Conservation (phyloP, 306 rosid genomes). For the Vigna hirtella region DNA sequence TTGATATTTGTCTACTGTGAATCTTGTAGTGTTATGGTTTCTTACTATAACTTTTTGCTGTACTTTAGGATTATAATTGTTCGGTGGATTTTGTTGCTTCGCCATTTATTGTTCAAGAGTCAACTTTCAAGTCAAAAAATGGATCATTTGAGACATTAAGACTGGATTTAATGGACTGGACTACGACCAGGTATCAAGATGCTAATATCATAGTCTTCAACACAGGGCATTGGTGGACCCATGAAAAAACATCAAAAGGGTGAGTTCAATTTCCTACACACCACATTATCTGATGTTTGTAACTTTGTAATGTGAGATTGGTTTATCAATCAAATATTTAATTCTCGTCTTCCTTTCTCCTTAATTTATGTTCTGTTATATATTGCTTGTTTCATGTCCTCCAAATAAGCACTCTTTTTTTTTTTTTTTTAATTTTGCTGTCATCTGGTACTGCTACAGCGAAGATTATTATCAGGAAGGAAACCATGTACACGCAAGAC, state of each 20-base stretch:
- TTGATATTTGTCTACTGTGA: background rate
- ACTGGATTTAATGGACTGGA: slow-evolving; percentile 80
- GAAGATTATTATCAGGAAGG: slow-evolving; percentile 93
- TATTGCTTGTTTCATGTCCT: background rate
- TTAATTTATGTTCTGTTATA: background rate
- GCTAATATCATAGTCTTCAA: slow-evolving; percentile 78
- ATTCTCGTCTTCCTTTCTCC: background rate
- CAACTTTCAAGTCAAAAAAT: slow-evolving; percentile 57
- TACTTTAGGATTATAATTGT: slow-evolving; percentile 75
- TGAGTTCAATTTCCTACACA: slow-evolving; percentile 34
- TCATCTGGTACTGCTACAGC: slow-evolving; percentile 48
- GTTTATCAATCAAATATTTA: slow-evolving; percentile 8
- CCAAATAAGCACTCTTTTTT: background rate
- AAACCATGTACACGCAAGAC: slow-evolving; percentile 66
- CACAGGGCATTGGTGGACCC: slow-evolving; percentile 98
- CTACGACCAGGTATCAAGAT: slow-evolving; percentile 64
- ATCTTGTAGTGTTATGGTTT: background rate
- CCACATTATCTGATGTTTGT: background rate
- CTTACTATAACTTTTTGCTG: slow-evolving; percentile 26
- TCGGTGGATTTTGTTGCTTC: slow-evolving; percentile 78
- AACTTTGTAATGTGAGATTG: slow-evolving; percentile 23
- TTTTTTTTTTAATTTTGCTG: slow-evolving; percentile 14
- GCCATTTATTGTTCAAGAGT: slow-evolving; percentile 78
- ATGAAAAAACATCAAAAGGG: slow-evolving; percentile 90
- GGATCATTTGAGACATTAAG: slow-evolving; percentile 76